A percentile compares a stretch with the other conserved stretches of the same genome.
Conservation (phyloP, 495 filamentous ascomycete genomes). For the Hypoxylon subgilvum region DNA sequence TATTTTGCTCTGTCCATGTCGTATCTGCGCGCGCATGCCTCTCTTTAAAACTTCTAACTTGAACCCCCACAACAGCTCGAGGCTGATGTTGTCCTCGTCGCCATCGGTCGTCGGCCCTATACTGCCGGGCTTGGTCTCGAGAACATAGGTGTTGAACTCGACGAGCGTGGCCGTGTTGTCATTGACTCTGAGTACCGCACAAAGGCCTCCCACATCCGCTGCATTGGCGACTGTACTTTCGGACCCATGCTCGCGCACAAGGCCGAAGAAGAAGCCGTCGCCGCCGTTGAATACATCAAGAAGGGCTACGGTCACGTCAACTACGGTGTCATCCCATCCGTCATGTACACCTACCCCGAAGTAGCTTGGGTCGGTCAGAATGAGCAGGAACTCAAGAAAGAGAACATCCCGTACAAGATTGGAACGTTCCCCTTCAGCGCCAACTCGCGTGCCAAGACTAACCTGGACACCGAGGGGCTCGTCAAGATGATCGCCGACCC, state of each 20-base stretch:
- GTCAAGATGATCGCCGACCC: conserved; percentile 98
- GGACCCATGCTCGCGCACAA: conserved; percentile 99
- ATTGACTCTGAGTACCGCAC: conserved; percentile 99
- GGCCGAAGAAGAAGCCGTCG: conserved; percentile 97
- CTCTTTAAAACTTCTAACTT: conserved; percentile 28
- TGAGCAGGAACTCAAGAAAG: conserved; percentile 92
- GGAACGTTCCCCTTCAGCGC: conserved; percentile 96
- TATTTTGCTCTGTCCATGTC: too few relatives aligned
- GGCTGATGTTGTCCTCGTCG: conserved; percentile 94
- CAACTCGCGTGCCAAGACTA: conserved; percentile 98
- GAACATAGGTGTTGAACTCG: conserved; percentile 91
- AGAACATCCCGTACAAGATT: conserved; percentile 85
- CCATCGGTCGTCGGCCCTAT: conserved; percentile 95
- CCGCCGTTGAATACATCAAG: conserved; percentile 92
- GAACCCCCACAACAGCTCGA: conserved; percentile 67
- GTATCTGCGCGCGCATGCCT: too few relatives aligned
- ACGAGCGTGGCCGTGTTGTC: conserved; percentile 90
- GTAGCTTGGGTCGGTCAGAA: conserved; percentile 98
- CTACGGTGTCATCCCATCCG: conserved; percentile 95
- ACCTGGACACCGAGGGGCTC: conserved; percentile 92
- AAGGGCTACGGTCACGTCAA: conserved; percentile 98
- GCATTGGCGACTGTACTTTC: conserved; percentile 95
- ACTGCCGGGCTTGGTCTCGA: conserved; percentile 89
- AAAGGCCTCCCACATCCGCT: conserved; percentile 93
- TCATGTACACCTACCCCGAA: conserved; percentile 99